Evolutionary conservation across 2,329 filamentous ascomycete species (phyloP).

Genomic region (Leptographium procerum): DNA sequence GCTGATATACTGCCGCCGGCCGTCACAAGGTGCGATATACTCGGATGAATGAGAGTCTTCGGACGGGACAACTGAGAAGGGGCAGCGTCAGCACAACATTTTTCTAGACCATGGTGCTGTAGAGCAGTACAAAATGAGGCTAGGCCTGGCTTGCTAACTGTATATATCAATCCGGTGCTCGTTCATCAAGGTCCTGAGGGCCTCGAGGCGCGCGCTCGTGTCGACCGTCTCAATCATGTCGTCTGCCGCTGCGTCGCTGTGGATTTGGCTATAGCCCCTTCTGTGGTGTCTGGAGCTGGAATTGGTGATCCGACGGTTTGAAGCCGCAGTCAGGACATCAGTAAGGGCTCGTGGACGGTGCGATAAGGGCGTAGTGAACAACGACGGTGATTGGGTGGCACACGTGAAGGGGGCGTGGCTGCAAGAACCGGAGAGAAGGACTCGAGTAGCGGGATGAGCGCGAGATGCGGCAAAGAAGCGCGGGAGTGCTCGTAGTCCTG

Average conservation of each 20-base stretch:
- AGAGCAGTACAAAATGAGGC: background rate
- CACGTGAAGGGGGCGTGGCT: background rate
- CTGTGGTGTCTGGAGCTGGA: background rate
- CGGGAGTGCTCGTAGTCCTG: background rate
- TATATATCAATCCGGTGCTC: slow-evolving; percentile 83
- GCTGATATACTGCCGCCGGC: slow-evolving; percentile 77
- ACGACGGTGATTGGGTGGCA: background rate
- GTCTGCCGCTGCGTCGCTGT: slow-evolving; percentile 8
- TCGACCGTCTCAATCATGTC: slow-evolving; percentile 63
- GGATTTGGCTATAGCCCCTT: slow-evolving; percentile 10
- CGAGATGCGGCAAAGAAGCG: background rate
- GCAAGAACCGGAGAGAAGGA: background rate
- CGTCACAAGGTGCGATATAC: slow-evolving; percentile 95
- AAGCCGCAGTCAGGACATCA: background rate
- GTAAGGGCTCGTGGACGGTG: background rate
- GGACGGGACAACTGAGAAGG: slow-evolving; percentile 70
- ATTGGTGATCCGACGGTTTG: background rate
- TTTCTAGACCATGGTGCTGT: no score
- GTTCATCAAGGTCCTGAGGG: slow-evolving; percentile 77
- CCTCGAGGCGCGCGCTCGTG: slow-evolving; percentile 63
- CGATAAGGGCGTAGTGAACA: background rate
- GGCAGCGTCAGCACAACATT: slow-evolving; percentile 16
- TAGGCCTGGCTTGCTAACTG: slow-evolving; percentile 38
- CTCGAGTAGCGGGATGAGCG: background rate
- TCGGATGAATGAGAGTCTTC: slow-evolving; percentile 97